Base-by-base conservation (phyloP, 805 yeast species). In the Ogataea methanolica region DNA sequence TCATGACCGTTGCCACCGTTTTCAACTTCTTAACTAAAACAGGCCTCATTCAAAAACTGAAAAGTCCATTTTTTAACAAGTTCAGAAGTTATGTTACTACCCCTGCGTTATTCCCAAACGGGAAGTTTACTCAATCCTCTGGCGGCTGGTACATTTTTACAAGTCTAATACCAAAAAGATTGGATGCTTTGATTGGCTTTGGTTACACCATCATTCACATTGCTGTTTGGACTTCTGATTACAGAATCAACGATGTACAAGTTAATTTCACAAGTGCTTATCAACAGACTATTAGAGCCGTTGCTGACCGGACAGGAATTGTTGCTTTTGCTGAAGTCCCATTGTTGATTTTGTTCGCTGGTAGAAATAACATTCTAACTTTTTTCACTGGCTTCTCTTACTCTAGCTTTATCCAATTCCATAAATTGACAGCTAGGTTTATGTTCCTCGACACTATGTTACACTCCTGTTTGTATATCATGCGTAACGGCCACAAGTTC, bases 371-470 rank as follows among this genome's bases (percentile, higher is more conserved):
- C 57, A 60, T 75, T 37, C 58, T 73, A 45, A 63, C 62, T 42
- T 74, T 66, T 62, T 26, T 74, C 22, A 69, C 78, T 7, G 75
- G 78, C 0, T 70, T 76, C 70, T 56, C 63, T 8, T 71, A 67
- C 46, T 53, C 74, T 3, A 62, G 73, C 33, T 75, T 74, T 53
- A 56, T 81, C 56, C 71, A 73, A 33, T 78, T 77, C 58, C 96
- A 88, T 64, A 83, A 76, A 61, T 78, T 88, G 82, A 62, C 76
- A 42, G 82, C 87, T 1, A 72, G 86, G 57, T 70, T 73, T 5
- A 69, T 74, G 61, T 58, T 68, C 43, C 31, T 72, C 23, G 59
- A 74, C 54, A 58, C 63, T 21, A 41, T 74, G n/a, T 57, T 71
- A 19, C 82, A 76, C 50, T 71, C 67, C 3, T 64, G 61, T 43